A percentile compares a stretch with the other conserved stretches of the same genome.
phyloP scores from a whole-genome alignment of 2,329 filamentous ascomycete species.

The Cladorrhinum sp. region DNA sequence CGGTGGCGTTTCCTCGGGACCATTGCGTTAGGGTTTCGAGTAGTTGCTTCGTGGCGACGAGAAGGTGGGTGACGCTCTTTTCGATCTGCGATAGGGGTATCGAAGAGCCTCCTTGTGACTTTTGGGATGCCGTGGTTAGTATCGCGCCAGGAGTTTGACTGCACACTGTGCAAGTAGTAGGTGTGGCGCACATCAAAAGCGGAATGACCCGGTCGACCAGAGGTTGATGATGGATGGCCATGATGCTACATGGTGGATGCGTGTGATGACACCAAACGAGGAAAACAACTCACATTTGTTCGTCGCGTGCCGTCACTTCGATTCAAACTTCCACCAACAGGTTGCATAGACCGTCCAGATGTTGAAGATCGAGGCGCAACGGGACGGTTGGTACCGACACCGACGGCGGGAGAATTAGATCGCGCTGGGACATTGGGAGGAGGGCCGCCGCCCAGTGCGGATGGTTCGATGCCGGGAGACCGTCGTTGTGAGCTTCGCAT shows the following conservation, averaged over 20 bases:
- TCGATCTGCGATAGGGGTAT: conserved; percentile 91
- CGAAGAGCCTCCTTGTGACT: conserved; percentile 53
- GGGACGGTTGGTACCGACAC: conserved; percentile 39
- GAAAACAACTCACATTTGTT: conserved; percentile 53
- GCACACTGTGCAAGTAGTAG: background rate
- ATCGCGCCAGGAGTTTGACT: conserved; percentile 22
- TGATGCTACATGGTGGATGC: background rate
- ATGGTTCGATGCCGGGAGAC: conserved; percentile 57
- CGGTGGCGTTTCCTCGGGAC: conserved; percentile 88
- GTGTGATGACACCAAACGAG: conserved; percentile 21
- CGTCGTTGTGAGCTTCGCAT: conserved; percentile 49
- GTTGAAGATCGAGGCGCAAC: conserved; percentile 61
- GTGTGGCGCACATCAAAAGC: background rate
- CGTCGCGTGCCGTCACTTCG: conserved; percentile 46
- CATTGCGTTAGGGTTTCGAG: conserved; percentile 96
- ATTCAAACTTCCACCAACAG: conserved; percentile 30
- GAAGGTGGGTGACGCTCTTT: conserved; percentile 95
- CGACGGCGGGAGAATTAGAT: conserved; percentile 57
- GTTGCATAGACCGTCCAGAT: conserved; percentile 55
- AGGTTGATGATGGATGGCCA: conserved; percentile 4
- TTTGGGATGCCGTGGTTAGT: conserved; percentile 33
- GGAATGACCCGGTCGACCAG: background rate
- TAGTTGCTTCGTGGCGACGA: conserved; percentile 96
- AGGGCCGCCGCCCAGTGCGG: conserved; percentile 39
- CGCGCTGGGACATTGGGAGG: conserved; percentile 54